Percentiles rank a stretch among this genome's conserved stretches.
Evolutionary conservation across 768 basidiomycete genomes (phyloP).

Genomic region (Leucosporidium yakuticum): DNA sequence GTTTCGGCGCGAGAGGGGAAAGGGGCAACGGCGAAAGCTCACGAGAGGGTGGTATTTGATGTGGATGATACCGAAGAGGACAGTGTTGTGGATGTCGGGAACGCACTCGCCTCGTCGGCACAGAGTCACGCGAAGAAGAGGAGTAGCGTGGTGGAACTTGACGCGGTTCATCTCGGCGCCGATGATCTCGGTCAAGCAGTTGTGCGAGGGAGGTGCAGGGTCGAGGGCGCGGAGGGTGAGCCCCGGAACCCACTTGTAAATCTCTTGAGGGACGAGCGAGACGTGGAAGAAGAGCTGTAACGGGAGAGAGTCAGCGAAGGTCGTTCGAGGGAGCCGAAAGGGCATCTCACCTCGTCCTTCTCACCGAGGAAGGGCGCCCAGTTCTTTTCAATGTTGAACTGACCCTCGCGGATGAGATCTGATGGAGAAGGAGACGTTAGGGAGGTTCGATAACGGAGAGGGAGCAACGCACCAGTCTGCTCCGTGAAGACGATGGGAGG

Average conservation of each 20-base stretch:
- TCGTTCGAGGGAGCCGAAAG: not conserved
- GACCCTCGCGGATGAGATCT: constrained; percentile 8
- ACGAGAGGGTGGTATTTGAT: constrained; percentile 25
- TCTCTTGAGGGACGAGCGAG: constrained; percentile 22
- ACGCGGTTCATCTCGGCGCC: constrained; percentile 22
- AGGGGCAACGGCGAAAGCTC: not conserved
- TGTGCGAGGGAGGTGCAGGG: constrained; percentile 16
- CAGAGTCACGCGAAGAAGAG: constrained; percentile 19
- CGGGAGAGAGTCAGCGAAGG: not conserved
- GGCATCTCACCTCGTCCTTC: constrained; percentile 17
- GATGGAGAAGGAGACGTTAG: not conserved
- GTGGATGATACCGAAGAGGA: constrained; percentile 23
- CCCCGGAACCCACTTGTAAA: constrained; percentile 18
- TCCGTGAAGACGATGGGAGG: constrained; percentile 16
- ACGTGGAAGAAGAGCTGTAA: constrained; percentile 27
- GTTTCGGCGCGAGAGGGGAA: not conserved
- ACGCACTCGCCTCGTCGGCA: constrained; percentile 26
- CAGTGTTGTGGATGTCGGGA: constrained; percentile 26
- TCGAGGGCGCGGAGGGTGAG: constrained; percentile 21
- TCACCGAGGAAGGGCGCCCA: constrained; percentile 5
- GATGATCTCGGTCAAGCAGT: constrained; percentile 23
- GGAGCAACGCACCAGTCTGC: constrained; percentile 11
- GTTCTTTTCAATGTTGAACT: constrained; percentile 22
- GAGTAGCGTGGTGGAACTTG: constrained; percentile 26
- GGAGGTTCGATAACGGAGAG: not conserved